These are phyloP conservation scores for Actinomortierella wolfii DNA, from an alignment of 371 early-diverging fungal species.

Conservation along the genomic window DNA sequence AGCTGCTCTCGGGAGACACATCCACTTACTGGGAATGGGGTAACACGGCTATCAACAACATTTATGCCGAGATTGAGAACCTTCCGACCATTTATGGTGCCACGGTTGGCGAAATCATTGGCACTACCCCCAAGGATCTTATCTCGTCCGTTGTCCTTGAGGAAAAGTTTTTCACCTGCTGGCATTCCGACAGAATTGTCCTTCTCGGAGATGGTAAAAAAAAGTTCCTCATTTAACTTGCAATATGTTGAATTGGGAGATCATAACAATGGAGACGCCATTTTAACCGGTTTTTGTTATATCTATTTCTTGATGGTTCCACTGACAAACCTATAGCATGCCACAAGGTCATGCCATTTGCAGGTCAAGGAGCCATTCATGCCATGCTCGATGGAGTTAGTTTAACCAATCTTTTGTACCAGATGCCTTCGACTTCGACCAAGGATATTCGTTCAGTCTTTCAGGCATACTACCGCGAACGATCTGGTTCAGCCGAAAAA, in stretches of 20 bases:
- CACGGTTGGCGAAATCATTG: conserved; percentile 25
- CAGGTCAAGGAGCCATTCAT: conserved; percentile 36
- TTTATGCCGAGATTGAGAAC: conserved; percentile 13
- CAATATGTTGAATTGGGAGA: too few relatives aligned
- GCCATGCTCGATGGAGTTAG: conserved; percentile 34
- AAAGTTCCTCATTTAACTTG: too few relatives aligned
- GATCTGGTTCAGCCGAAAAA: conserved; percentile 7
- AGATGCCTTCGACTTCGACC: conserved; percentile 7
- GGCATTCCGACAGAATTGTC: conserved; percentile 31
- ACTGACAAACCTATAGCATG: conserved; percentile 7
- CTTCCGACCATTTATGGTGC: conserved; percentile 20
- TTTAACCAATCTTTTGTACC: conserved; percentile 22
- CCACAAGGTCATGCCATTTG: conserved; percentile 32
- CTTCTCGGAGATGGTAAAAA: conserved; percentile 29
- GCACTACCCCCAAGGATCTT: conserved; percentile 18
- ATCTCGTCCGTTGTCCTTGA: conserved; percentile 32
- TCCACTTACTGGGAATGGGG: conserved; percentile 12
- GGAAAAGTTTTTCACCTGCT: conserved; percentile 30
- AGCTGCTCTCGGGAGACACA: background rate
- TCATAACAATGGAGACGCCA: too few relatives aligned
- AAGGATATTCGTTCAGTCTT: conserved; percentile 14
- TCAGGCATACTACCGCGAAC: conserved; percentile 9
- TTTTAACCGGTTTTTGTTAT: too few relatives aligned
- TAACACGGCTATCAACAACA: background rate
- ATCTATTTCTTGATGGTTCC: background rate